Evolutionary conservation across 176 grass and related monocot genomes (phyloP), one percentile per base, ranked within the genome.

Genomic region (Zea luxurians): DNA sequence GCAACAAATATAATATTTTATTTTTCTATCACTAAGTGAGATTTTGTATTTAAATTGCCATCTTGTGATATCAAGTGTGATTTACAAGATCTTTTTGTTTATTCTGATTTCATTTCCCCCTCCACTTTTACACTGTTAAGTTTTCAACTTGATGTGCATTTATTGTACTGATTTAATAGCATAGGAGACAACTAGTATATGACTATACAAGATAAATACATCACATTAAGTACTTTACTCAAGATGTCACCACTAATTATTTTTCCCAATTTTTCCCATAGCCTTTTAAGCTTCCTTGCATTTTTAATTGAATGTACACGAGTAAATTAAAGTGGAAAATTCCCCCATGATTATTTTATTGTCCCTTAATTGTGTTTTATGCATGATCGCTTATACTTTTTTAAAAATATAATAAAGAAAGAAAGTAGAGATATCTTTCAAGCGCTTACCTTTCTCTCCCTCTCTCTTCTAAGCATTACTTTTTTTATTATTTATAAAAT

Each of bases 381-480:
- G 49, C 34, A 41, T 4, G 10, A 8, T 8, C 16, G 9, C 4
- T 17, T 58, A 73, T 68, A 49, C 36, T 8, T 49, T 41, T 6
- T 41, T 6, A 41, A 66, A 66, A 13, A 74, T 64, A 10, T 13
- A 11, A 20, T 3, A 2, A 66, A 12, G 47, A 41, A 74, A 27
- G 0, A 2, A 72, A 36, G 21, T 37, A 47, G 20, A 79, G 0
- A 79, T 69, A 2, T 35, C 20, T 76, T 57, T 7, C 4, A 1
- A 10, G 2, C 16, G 5, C 59, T 78, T 11, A 43, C 10, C 13
- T 67, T 78, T 15, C 35, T 76, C 41, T 42, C 4, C 5, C 4
- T 77, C 37, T 77, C 35, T 74, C 55, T 54, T 57, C 20, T 72
- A 6, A 44, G 18, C 10, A 13, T 71, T 78, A 45, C 27, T 20